These are phyloP conservation scores for Candida oleophila DNA, from an alignment of 805 yeast species.

Conservation along the genomic window DNA sequence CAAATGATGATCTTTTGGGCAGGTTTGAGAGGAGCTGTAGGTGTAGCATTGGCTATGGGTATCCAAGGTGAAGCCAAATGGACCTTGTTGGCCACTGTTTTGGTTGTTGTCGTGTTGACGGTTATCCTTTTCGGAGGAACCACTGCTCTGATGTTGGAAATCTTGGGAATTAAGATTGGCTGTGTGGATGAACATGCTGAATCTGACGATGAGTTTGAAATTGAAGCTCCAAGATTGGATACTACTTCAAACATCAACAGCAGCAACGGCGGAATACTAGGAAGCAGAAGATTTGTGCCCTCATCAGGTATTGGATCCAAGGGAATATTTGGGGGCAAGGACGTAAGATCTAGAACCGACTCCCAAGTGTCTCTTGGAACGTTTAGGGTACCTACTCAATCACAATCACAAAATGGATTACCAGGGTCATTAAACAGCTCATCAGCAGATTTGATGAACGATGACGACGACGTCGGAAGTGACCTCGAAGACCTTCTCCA, in stretches of 20 bases:
- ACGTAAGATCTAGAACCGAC: slow-evolving; percentile 27
- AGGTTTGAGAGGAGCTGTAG: slow-evolving; percentile 98
- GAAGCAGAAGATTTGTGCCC: slow-evolving; percentile 22
- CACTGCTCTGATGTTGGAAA: slow-evolving; percentile 96
- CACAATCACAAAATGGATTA: neutral
- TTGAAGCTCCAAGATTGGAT: slow-evolving; percentile 61
- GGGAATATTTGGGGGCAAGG: slow-evolving; percentile 11
- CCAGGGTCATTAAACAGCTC: slow-evolving; percentile 14
- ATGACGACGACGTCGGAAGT: slow-evolving; percentile 24
- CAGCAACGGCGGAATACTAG: slow-evolving; percentile 13
- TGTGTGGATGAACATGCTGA: slow-evolving; percentile 71
- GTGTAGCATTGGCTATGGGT: slow-evolving; percentile 98
- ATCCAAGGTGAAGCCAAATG: slow-evolving; percentile 90
- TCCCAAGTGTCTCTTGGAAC: slow-evolving; percentile 25
- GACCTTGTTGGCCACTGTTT: slow-evolving; percentile 86
- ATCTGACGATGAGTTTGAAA: slow-evolving; percentile 93
- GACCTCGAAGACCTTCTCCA: slow-evolving; percentile 34
- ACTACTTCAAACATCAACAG: slow-evolving; percentile 7
- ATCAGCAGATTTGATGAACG: slow-evolving; percentile 18
- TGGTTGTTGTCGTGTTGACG: slow-evolving; percentile 94
- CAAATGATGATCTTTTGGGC: slow-evolving; percentile 99
- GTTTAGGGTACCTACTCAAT: slow-evolving; percentile 6
- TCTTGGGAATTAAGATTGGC: slow-evolving; percentile 89
- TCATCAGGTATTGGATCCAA: slow-evolving; percentile 10
- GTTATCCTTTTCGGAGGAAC: slow-evolving; percentile 98